A percentile compares a stretch with the other conserved stretches of the same genome.
Conservation (phyloP, 108 stramenopile species). For the Aurantiochytrium sp. region DNA sequence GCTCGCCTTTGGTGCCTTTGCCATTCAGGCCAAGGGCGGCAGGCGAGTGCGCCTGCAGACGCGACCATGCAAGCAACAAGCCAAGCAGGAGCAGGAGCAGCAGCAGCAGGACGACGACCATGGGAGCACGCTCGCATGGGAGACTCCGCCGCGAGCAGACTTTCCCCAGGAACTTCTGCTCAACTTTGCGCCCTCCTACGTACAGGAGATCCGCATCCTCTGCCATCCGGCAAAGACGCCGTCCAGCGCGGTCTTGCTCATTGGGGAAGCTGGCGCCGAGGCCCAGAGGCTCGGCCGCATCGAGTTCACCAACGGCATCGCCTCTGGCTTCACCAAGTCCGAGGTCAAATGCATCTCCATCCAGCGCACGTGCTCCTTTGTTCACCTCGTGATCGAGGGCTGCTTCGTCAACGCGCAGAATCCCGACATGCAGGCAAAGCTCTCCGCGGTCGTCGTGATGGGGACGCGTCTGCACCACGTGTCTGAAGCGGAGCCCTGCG, state of each 20-base stretch:
- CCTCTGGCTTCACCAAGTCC: neutral
- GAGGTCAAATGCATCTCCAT: neutral
- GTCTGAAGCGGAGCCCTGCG: too few species aligned
- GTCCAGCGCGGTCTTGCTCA: neutral
- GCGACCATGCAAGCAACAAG: too few species aligned
- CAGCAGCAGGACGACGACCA: neutral
- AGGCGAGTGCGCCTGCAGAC: neutral
- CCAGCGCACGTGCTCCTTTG: neutral
- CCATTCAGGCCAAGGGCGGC: neutral
- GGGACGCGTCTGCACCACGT: neutral
- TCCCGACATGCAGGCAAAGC: neutral
- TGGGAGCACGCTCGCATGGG: neutral
- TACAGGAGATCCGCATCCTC: neutral
- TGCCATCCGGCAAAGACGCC: neutral
- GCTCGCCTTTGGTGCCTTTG: neutral
- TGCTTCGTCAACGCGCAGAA: neutral
- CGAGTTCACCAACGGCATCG: neutral
- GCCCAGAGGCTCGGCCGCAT: neutral
- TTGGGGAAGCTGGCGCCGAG: neutral
- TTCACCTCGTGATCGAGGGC: neutral
- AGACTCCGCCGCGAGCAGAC: neutral
- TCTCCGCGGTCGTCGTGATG: neutral
- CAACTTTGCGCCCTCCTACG: neutral
- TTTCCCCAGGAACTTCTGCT: neutral
- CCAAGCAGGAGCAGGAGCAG: too few species aligned